Conservation (phyloP, 768 basidiomycete species). For the Leccinellum luteum region DNA sequence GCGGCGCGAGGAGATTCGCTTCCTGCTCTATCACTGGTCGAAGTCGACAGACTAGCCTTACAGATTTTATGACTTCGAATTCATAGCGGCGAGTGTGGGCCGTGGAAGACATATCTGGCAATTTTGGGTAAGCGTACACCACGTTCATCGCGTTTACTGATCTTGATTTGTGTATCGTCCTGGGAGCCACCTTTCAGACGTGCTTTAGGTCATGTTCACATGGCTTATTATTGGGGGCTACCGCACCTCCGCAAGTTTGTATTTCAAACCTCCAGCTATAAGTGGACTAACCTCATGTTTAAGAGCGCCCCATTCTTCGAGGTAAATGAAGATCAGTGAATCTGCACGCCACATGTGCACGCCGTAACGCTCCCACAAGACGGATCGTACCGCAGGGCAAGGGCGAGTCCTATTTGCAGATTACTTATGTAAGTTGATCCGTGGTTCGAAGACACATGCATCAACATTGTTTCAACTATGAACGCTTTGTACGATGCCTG, state of each 20-base stretch:
- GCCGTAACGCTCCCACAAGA: not conserved
- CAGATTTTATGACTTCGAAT: slow-evolving; percentile 13
- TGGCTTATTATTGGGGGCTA: not conserved
- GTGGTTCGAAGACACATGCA: not conserved
- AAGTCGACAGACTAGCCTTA: slow-evolving; percentile 23
- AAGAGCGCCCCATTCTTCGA: not conserved
- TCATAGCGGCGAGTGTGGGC: slow-evolving; percentile 10
- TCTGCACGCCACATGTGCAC: not conserved
- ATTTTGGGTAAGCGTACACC: not conserved
- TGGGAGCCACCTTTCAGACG: not conserved
- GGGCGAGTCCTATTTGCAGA: not conserved
- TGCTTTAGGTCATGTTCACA: not conserved
- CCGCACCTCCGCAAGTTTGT: not conserved
- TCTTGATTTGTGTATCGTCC: not conserved
- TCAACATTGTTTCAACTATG: slow-evolving; percentile 11
- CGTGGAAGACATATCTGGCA: not conserved
- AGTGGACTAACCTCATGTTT: not conserved
- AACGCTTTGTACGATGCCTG: slow-evolving; percentile 45
- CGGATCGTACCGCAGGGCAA: not conserved
- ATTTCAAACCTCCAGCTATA: not conserved
- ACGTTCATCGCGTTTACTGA: not conserved
- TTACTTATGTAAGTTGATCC: not conserved
- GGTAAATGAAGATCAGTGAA: too few species aligned
- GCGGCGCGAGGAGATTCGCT: slow-evolving; percentile 19
- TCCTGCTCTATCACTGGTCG: slow-evolving; percentile 14